These are phyloP conservation scores for Rhodofomes roseus DNA, from an alignment of 1,284 basidiomycete species.

Conservation along the genomic window DNA sequence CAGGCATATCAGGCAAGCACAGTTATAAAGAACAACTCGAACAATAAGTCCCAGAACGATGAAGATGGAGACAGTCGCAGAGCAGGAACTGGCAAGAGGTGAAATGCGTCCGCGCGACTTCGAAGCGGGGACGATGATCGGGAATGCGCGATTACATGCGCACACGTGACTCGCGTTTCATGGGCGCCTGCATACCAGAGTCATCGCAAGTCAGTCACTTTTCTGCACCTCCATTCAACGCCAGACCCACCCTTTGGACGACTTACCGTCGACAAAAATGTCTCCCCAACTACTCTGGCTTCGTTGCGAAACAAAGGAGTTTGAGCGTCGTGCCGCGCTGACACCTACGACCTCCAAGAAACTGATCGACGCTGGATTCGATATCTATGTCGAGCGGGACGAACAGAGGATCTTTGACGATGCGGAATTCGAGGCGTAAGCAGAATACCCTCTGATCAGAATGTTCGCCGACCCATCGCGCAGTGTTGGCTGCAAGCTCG, in stretches of 20 bases:
- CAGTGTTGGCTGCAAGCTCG: conserved; percentile 89
- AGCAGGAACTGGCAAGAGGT: conserved; percentile 3
- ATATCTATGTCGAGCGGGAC: conserved; percentile 91
- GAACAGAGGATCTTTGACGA: conserved; percentile 96
- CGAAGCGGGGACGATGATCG: not conserved
- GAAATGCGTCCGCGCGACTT: not conserved
- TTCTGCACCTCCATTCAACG: not conserved
- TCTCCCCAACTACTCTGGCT: conserved; percentile 67
- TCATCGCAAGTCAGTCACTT: conserved; percentile 15
- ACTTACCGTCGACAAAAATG: conserved; percentile 18
- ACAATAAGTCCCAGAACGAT: no score
- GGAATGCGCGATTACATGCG: not conserved
- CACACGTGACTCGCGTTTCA: conserved; percentile 4
- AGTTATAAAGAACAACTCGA: no score
- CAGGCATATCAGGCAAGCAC: conserved; percentile 29
- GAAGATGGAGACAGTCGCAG: no score
- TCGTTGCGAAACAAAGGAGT: conserved; percentile 92
- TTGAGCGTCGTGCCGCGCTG: conserved; percentile 91
- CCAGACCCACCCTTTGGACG: not conserved
- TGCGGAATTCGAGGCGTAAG: conserved; percentile 89
- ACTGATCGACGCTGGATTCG: conserved; percentile 90
- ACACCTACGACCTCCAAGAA: conserved; percentile 91
- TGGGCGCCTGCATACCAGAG: conserved; percentile 8
- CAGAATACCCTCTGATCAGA: conserved; percentile 18
- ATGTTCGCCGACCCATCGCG: conserved; percentile 5